Base-by-base conservation (phyloP, 2,329 filamentous ascomycete genomes). In the Ceratocystis variospora region DNA sequence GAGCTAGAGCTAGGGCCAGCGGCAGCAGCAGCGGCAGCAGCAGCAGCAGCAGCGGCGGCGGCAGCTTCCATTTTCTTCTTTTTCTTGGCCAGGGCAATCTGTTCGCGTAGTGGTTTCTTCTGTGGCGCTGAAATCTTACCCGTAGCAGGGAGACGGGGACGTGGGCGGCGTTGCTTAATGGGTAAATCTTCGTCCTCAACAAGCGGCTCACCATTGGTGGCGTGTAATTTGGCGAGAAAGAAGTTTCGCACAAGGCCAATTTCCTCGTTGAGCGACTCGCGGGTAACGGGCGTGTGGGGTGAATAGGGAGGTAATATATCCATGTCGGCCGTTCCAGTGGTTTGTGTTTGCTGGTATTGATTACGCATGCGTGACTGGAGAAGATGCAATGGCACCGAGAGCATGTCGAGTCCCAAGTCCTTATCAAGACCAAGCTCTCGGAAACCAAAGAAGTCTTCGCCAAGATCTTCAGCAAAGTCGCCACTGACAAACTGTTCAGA, bases 381-480 rank as follows among this genome's bases (percentile, higher is more conserved):
- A 22, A 99, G 83, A 77, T 99, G 94, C 67, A 99, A 81, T 28
- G 95, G 94, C 45, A 99, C 94, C 64, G 89, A 92, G 68, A 97
- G 83, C 70, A 88, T 88, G 41, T 93, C 87, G 69, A 94, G 81
- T 19, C 92, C 92, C 73, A 97, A 88, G 74, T 99, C 94, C 71
- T 86, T 87, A 72, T 96, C 91, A 67, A 99, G 82, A 55, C 94
- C 94, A 59, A 99, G 83, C 68, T 96, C 92, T 73, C 91, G 92
- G 83, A 99, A 97, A 33, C 94, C 94, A 73, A 99, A 99, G 82
- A 96, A 99, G 77, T 99, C 94, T 78, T 99, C 94, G 68, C 92
- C 93, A 12, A 99, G 88, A 71, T 99, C 94, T 74, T 96, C 94
- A 0, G 94, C 94, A 74, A 99, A 99, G 75, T 99, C 94, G 69